Base-by-base conservation (phyloP, 2,329 filamentous ascomycete genomes). In the Nigrospora oryzae region DNA sequence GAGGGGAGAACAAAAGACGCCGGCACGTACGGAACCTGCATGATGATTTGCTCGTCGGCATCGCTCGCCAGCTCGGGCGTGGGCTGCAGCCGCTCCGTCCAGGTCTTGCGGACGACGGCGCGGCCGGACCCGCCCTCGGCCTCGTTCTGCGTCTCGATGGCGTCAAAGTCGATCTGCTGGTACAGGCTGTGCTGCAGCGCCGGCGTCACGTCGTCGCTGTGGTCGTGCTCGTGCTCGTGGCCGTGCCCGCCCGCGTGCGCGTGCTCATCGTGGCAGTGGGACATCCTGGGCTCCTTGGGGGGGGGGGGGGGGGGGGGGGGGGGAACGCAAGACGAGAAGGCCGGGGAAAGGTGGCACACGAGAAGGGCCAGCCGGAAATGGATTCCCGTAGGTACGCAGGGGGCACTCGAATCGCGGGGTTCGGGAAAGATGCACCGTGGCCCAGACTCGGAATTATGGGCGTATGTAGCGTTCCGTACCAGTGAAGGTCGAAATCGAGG, bases 181-280 rank as follows among this genome's bases (percentile, higher is more conserved):
- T 96, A 97, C 33, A 98, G 81, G 36, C 89, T 89, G 56, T 83
- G 84, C 65, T 97, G 91, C 14, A 96, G 74, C 2, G 90, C 91
- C 1, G 93, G 93, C 2, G 87, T 90, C 56, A 95, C 80, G 70
- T 97, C 91, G 69, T 97, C 87, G 39, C 79, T 84, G 68, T 96
- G 91, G 64, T 95, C 89, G 63, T 96, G 89, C 36, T 71, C 77
- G 50, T 74, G 69, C 46, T 64, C 45, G 34, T 35, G 33, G 17
- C 30, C 71, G 54, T 75, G 69, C 50, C 71, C 68, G 36, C 45
- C 33, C n/a, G 42, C 36, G 44, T 46, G 50, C 10, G 59, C 60
- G 53, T 75, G 71, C 50, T 76, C 73, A 50, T 74, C 67, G 59
- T 75, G 72, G 53, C 72, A 75, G 57, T 74, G 71, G 35, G 5